Base-by-base conservation (phyloP, 768 basidiomycete genomes). In the Boletus pseudopeckii region DNA sequence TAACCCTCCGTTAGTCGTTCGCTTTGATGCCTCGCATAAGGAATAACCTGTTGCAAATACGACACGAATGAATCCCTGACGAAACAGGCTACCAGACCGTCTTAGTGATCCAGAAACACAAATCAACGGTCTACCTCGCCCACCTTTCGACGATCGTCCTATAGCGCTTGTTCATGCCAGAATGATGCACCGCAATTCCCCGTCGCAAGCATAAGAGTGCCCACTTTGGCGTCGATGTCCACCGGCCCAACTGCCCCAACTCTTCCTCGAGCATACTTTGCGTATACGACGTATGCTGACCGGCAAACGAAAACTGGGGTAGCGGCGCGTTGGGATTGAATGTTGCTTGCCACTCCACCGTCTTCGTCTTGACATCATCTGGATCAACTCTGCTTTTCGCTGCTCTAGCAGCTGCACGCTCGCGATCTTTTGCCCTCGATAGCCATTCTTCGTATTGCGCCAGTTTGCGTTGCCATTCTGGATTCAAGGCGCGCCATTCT, bases 151-250 rank as follows among this genome's bases (percentile, higher is more conserved):
- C 73, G 0, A 84, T 56, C 42, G 74, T 73, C 39, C 85, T 69
- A 62, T 88, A 88, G 1, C 67, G 66, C 61, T 79, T 84, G 55
- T 80, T 80, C 84, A 89, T 84, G 20, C 86, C 86, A 9, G 81
- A 61, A 64, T 88, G 87, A 59, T 89, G 86, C 11, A 89, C 78
- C 0, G 79, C 86, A 28, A 89, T 78, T 30, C 86, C 86, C 32
- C 87, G 73, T 45, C 66, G 64, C 45, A 89, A 67, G 7, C 80
- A 81, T 11, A 50, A 54, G 24, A 82, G 48, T 5, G 76, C 74
- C 79, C 81, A 82, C n/a, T 44, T 24, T 2, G 73, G 75, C 1
- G 70, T 57, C 8, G 63, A 66, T 48, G 70, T 75, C 45, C 66
- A 68, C 15, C 56, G 55, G 5, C 47, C 55, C 44, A 86, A 67